A percentile compares a stretch with the other conserved stretches of the same genome.
Evolutionary conservation across 2,329 filamentous ascomycete species (phyloP).

Genomic region (Trichophyton benhamiae): DNA sequence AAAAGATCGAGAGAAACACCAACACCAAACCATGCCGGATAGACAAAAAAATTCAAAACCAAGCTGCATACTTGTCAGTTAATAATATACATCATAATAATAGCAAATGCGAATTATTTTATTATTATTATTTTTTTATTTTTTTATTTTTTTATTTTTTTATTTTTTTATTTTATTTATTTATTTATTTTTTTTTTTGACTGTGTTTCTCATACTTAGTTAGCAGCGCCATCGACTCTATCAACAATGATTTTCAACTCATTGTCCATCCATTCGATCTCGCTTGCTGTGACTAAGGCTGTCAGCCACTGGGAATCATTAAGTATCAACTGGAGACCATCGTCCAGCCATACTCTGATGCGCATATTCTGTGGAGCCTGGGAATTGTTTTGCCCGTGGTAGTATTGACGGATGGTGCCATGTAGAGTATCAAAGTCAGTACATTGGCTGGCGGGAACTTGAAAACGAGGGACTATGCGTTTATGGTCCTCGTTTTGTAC

Average conservation of each 20-base stretch:
- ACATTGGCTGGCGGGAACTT: constrained; percentile 20
- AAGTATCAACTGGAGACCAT: constrained; percentile 29
- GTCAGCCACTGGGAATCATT: constrained; percentile 35
- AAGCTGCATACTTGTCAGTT: too few relatives aligned
- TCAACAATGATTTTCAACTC: constrained; percentile 34
- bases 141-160: too few relatives aligned
- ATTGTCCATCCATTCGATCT: constrained; percentile 38
- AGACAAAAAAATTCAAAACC: too few relatives aligned
- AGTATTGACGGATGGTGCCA: constrained; percentile 21
- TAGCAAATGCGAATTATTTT: too few relatives aligned
- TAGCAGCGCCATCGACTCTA: constrained; percentile 14
- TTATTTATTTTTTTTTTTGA: too few relatives aligned
- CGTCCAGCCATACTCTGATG: constrained; percentile 31
- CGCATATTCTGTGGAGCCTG: constrained; percentile 10
- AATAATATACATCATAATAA: too few relatives aligned
- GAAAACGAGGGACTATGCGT: constrained; percentile 28
- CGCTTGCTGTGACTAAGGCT: constrained; percentile 31
- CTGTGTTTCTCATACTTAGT: background rate
- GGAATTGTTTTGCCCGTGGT: constrained; percentile 10
- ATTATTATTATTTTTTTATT: too few relatives aligned
- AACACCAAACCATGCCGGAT: too few relatives aligned
- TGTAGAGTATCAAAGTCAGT: constrained; percentile 24
- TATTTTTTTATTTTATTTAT: too few relatives aligned
- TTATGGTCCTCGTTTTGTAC: constrained; percentile 25
- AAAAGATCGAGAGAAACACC: too few relatives aligned